Percentiles rank a stretch among this genome's conserved stretches.
Conservation (phyloP, 306 rosid genomes). For the Argentina anserina region DNA sequence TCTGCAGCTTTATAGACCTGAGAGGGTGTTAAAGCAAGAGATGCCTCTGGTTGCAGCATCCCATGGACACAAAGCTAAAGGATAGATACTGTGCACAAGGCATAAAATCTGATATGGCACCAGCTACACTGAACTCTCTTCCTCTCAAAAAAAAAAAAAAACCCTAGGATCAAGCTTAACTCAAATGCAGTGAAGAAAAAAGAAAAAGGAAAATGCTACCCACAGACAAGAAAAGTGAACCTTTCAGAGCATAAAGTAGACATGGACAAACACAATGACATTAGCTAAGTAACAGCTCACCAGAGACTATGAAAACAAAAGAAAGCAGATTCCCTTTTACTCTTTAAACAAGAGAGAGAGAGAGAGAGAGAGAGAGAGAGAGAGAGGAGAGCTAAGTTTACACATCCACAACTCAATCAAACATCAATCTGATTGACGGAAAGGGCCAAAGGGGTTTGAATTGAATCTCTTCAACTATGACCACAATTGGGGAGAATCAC, state of each 20-base stretch:
- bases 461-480: constrained; percentile 28
- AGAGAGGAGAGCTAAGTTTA: constrained; percentile 31
- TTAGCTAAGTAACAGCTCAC: constrained; percentile 73
- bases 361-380: neutral
- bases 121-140: constrained; percentile 33
- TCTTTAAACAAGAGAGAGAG: constrained; percentile 25
- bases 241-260: constrained; percentile 97
- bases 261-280: constrained; percentile 56
- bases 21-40: constrained; percentile 74
- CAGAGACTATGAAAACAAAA: constrained; percentile 35
- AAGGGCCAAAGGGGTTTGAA: constrained; percentile 5
- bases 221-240: constrained; percentile 75
- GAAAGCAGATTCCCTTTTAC: constrained; percentile 97
- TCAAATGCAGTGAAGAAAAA: constrained; percentile 30
- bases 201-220: constrained; percentile 28
- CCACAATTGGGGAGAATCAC: constrained; percentile 25
- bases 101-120: constrained; percentile 58
- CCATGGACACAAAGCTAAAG: constrained; percentile 55
- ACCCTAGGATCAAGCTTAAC: constrained; percentile 57
- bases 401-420: constrained; percentile 36
- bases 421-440: constrained; percentile 35
- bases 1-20: constrained; percentile 82
- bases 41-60: constrained; percentile 55
- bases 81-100: constrained; percentile 38
- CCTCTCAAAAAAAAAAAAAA: constrained; percentile 40